phyloP scores from a whole-genome alignment of 352 stramenopile species.

The Globisporangium spiculum region DNA sequence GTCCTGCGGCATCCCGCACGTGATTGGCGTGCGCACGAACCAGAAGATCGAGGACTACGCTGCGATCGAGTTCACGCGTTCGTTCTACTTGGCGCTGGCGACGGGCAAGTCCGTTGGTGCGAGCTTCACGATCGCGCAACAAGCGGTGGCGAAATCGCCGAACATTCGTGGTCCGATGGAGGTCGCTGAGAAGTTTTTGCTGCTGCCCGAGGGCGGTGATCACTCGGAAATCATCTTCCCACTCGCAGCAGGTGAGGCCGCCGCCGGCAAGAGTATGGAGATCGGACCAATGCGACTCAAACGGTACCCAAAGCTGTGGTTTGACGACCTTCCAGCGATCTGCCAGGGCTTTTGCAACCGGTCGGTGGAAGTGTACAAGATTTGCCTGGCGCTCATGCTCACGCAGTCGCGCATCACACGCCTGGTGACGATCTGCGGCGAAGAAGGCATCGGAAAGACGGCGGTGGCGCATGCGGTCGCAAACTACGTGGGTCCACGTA shows the following conservation, averaged over 20 bases:
- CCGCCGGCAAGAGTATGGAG: constrained; percentile 29
- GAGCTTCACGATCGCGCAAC: constrained; percentile 73
- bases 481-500: constrained; percentile 78
- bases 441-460: constrained; percentile 79
- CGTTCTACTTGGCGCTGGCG: constrained; percentile 76
- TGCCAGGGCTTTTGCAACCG: constrained; percentile 84
- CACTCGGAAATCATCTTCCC: constrained; percentile 85
- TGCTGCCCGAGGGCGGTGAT: constrained; percentile 70
- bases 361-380: constrained; percentile 79
- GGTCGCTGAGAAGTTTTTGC: constrained; percentile 73
- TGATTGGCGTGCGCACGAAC: constrained; percentile 86
- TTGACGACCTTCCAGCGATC: constrained; percentile 68
- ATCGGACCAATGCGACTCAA: constrained; percentile 51
- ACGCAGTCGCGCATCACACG: constrained; percentile 74
- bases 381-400: constrained; percentile 72
- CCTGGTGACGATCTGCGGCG: constrained; percentile 69
- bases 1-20: constrained; percentile 86
- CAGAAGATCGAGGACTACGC: constrained; percentile 88
- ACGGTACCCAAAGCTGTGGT: constrained; percentile 75
- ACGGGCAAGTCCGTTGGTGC: constrained; percentile 68
- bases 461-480: constrained; percentile 67
- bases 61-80: constrained; percentile 82
- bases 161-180: constrained; percentile 71
- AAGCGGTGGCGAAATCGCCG: constrained; percentile 71
- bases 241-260: constrained; percentile 44